A percentile compares a stretch with the other conserved stretches of the same genome.
Evolutionary conservation across 768 basidiomycete genomes (phyloP).

Genomic region (Boletus insuetus): DNA sequence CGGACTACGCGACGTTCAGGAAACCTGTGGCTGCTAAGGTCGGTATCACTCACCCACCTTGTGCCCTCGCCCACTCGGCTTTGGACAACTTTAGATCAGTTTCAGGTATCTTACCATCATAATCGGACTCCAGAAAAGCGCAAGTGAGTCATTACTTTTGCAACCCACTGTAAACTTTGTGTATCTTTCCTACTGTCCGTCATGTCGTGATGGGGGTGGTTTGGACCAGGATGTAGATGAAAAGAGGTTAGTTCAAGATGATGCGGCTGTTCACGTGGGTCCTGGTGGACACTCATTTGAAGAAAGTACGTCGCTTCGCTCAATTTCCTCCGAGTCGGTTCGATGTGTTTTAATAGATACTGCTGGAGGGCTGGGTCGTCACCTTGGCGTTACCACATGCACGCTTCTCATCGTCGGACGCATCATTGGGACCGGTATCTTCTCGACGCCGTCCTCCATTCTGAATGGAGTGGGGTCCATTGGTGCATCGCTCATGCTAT

Average conservation of each 20-base stretch:
- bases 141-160: too few relatives aligned
- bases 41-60: too few relatives aligned
- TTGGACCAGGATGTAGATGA: background rate
- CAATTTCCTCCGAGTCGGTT: background rate
- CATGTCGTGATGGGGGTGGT: slow-evolving; percentile 11
- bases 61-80: too few relatives aligned
- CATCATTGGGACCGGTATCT: slow-evolving; percentile 63
- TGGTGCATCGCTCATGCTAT: slow-evolving; percentile 62
- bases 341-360: slow-evolving; percentile 32
- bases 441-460: slow-evolving; percentile 60
- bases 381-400: slow-evolving; percentile 54
- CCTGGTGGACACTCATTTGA: slow-evolving; percentile 47
- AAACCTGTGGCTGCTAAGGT: too few relatives aligned
- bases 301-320: slow-evolving; percentile 36
- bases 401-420: slow-evolving; percentile 56
- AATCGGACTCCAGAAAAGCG: too few relatives aligned
- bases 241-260: background rate
- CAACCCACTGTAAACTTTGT: background rate
- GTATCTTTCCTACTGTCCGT: background rate
- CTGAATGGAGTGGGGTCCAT: slow-evolving; percentile 54
- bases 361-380: slow-evolving; percentile 56
- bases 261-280: slow-evolving; percentile 19
- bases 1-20: too few relatives aligned
- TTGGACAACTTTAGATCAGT: too few relatives aligned
- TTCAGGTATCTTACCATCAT: too few relatives aligned